Evolutionary conservation across 148 eudicot genomes (phyloP).

Genomic region (Agrostemma githago): DNA sequence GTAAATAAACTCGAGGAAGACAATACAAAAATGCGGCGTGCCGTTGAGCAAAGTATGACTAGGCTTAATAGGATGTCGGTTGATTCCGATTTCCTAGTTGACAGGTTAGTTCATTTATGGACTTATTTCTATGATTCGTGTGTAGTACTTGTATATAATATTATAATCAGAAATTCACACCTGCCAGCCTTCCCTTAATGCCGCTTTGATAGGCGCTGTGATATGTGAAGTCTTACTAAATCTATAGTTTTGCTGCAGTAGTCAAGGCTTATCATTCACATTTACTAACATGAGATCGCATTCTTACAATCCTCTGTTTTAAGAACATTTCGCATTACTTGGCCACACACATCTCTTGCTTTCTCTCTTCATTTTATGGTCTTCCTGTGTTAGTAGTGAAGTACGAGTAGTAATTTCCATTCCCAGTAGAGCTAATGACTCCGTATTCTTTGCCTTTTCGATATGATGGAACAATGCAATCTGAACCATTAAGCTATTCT

Average conservation of each 20-base stretch:
- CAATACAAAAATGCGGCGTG: conserved; percentile 84
- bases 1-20: conserved; percentile 88
- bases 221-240: no score
- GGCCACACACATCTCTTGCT: neutral
- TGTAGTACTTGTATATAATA: no score
- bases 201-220: neutral
- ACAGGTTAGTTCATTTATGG: conserved; percentile 51
- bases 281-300: neutral
- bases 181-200: neutral
- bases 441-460: neutral
- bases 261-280: neutral
- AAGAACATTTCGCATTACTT: neutral
- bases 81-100: conserved; percentile 92
- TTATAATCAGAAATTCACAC: no score
- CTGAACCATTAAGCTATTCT: neutral
- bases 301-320: neutral
- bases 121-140: neutral
- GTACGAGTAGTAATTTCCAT: neutral
- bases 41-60: conserved; percentile 98
- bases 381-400: neutral
- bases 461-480: neutral
- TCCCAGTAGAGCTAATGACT: neutral
- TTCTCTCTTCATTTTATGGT: neutral
- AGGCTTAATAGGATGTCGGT: conserved; percentile 95
- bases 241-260: neutral